Percentiles rank a stretch among this genome's conserved stretches.
Conservation (phyloP, 192 early-diverging fungal genomes). For the Coemansia sp. region DNA sequence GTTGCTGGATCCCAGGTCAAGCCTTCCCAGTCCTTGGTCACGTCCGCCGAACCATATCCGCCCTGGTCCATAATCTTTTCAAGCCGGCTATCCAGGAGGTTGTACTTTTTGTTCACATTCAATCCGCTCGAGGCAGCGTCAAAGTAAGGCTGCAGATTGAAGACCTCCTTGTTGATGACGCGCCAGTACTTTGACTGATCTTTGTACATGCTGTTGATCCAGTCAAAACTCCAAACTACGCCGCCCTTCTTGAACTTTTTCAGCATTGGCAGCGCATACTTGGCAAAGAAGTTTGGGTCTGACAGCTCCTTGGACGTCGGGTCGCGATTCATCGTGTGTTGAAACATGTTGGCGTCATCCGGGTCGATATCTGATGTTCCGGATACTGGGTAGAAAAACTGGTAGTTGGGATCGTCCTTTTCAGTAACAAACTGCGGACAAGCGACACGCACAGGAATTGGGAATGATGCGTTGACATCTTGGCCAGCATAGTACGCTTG, state of each 20-base stretch:
- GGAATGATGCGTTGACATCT: slow-evolving; percentile 61
- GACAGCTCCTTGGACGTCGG: slow-evolving; percentile 29
- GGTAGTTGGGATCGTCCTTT: slow-evolving; percentile 27
- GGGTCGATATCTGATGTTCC: slow-evolving; percentile 19
- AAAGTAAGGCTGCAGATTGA: slow-evolving; percentile 63
- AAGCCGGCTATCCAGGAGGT: slow-evolving; percentile 23
- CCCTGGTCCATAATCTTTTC: slow-evolving; percentile 57
- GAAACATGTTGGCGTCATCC: slow-evolving; percentile 17
- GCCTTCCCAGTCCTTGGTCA: slow-evolving; percentile 43
- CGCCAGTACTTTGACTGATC: slow-evolving; percentile 56
- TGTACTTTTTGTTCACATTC: slow-evolving; percentile 27
- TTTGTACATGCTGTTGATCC: slow-evolving; percentile 54
- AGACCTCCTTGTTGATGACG: slow-evolving; percentile 63
- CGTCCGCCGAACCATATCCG: slow-evolving; percentile 48
- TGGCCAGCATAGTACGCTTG: slow-evolving; percentile 35
- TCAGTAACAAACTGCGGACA: slow-evolving; percentile 53
- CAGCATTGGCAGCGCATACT: slow-evolving; percentile 28
- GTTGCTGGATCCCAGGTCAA: slow-evolving; percentile 13
- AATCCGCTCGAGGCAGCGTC: slow-evolving; percentile 26
- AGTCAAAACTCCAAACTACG: slow-evolving; percentile 56
- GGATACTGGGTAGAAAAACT: slow-evolving; percentile 17
- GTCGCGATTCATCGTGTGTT: slow-evolving; percentile 22
- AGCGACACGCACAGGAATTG: slow-evolving; percentile 54
- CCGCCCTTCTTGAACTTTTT: slow-evolving; percentile 56
- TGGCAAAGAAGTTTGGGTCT: slow-evolving; percentile 23